phyloP scores from a whole-genome alignment of 495 filamentous ascomycete species.

The Hyphodiscus hymeniophilus region DNA sequence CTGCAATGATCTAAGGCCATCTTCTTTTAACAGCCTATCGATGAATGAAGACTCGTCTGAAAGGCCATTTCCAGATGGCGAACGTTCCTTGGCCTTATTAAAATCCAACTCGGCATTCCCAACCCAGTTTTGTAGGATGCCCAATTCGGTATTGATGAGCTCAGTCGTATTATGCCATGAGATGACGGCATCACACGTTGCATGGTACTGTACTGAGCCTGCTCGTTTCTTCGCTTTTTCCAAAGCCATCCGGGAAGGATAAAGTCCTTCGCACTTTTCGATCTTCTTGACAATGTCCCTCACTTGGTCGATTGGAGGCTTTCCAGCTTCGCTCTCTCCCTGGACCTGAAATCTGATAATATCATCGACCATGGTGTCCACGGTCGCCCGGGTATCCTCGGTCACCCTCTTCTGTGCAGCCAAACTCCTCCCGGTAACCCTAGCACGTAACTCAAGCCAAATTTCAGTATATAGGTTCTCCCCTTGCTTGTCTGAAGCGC shows the following conservation, averaged over 20 bases:
- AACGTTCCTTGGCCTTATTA: conserved; percentile 49
- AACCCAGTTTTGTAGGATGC: conserved; percentile 88
- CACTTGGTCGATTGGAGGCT: conserved; percentile 77
- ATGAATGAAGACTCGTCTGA: conserved; percentile 87
- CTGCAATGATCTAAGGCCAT: conserved; percentile 85
- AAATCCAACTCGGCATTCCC: conserved; percentile 95
- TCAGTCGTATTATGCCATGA: conserved; percentile 98
- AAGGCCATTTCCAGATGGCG: conserved; percentile 53
- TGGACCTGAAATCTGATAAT: conserved; percentile 91
- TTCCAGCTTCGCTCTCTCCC: conserved; percentile 85
- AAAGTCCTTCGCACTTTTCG: conserved; percentile 76
- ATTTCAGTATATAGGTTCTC: conserved; percentile 72
- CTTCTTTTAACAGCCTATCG: conserved; percentile 96
- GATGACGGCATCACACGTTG: conserved; percentile 79
- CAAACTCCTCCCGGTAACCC: conserved; percentile 72
- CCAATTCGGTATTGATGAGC: conserved; percentile 90
- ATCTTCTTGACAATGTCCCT: conserved; percentile 82
- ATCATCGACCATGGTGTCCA: conserved; percentile 69
- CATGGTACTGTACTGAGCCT: conserved; percentile 62
- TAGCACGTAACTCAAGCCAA: conserved; percentile 82
- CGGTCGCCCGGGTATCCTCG: conserved; percentile 62
- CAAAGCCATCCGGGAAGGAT: conserved; percentile 69
- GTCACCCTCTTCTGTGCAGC: conserved; percentile 75
- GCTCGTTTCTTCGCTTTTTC: conserved; percentile 61
- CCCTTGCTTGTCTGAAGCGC: conserved; percentile 63